phyloP scores from a whole-genome alignment of 73 alveolate genomes.

The Blepharisma japonicum region DNA sequence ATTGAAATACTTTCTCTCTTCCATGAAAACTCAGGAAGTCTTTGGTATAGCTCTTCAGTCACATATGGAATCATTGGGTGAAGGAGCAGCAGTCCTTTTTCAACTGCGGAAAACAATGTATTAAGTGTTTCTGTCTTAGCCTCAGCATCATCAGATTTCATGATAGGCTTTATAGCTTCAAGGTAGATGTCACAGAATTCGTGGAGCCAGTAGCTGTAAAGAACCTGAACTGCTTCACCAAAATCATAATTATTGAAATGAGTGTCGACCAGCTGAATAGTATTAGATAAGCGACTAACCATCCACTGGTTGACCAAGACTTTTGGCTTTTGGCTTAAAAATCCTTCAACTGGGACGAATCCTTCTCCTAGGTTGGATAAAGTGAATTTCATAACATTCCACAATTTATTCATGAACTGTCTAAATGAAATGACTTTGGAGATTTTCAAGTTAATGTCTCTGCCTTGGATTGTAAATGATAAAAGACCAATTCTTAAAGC shows the following conservation, averaged over 20 bases:
- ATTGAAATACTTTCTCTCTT: constrained; percentile 75
- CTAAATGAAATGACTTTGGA: constrained; percentile 95
- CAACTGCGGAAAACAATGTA: constrained; percentile 76
- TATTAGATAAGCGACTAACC: constrained; percentile 64
- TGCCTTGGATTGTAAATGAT: constrained; percentile 88
- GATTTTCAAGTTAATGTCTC: constrained; percentile 92
- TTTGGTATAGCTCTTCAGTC: constrained; percentile 96
- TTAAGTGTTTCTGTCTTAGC: constrained; percentile 73
- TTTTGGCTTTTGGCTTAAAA: constrained; percentile 57
- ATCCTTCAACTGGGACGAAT: constrained; percentile 58
- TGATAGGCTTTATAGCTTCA: constrained; percentile 85
- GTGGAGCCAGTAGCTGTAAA: constrained; percentile 86
- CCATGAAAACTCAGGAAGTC: constrained; percentile 77
- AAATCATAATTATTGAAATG: constrained; percentile 74
- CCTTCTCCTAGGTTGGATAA: constrained; percentile 68
- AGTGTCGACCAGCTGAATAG: constrained; percentile 54
- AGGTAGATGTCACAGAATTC: constrained; percentile 86
- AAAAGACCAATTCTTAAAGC: constrained; percentile 96
- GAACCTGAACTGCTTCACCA: constrained; percentile 81
- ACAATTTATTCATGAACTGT: constrained; percentile 88
- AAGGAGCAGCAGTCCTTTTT: constrained; percentile 74
- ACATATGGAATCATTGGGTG: constrained; percentile 97
- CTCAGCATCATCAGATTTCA: constrained; percentile 64
- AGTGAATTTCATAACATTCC: constrained; percentile 90
- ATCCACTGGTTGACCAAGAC: constrained; percentile 89